Evolutionary conservation across 2,329 filamentous ascomycete genomes (phyloP).

Genomic region (Fusarium anthophilum): DNA sequence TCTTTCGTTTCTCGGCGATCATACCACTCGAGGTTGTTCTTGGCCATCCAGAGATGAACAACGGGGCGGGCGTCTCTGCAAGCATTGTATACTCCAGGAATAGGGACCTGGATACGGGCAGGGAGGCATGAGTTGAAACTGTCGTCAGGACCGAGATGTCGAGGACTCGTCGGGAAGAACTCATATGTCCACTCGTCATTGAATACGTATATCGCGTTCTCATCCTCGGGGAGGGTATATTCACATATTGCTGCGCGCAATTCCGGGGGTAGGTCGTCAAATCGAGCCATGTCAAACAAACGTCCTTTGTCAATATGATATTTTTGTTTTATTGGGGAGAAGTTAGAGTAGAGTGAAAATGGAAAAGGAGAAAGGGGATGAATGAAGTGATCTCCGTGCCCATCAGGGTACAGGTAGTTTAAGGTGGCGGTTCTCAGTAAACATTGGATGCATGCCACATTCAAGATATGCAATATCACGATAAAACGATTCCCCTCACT

Average conservation of each 20-base stretch:
- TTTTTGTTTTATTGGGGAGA: neutral
- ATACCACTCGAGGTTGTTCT: neutral
- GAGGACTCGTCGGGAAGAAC: neutral
- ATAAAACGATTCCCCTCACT: neutral
- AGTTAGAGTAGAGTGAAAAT: neutral
- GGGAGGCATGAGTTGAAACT: neutral
- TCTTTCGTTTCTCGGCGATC: neutral
- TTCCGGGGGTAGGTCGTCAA: neutral
- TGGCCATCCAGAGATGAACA: neutral
- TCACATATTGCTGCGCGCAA: neutral
- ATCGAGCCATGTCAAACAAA: neutral
- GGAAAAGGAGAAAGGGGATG: neutral
- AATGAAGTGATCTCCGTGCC: neutral
- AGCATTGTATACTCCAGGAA: neutral
- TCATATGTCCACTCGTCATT: neutral
- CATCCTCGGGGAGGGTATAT: neutral
- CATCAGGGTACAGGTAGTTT: too few relatives aligned
- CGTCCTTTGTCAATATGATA: too few relatives aligned
- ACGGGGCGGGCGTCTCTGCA: neutral
- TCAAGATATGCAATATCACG: neutral
- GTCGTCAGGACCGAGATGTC: rapidly evolving
- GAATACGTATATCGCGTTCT: neutral
- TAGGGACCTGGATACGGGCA: neutral
- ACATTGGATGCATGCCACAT: neutral
- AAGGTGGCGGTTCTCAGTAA: neutral